Base-by-base conservation (phyloP, 78 protist genomes). In the Isochrysis galbana region DNA sequence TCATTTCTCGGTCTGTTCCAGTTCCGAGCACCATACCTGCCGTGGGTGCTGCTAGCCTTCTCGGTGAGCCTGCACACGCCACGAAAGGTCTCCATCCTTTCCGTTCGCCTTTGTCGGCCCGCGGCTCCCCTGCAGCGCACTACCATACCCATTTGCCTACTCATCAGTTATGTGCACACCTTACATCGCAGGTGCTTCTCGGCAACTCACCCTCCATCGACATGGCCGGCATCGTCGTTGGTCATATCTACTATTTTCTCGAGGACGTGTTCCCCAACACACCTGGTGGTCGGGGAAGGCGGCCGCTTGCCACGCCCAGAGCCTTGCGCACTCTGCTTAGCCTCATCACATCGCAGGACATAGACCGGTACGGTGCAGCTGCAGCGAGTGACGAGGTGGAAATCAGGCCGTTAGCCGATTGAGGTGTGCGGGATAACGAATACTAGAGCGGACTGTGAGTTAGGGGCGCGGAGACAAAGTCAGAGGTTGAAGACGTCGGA, bases 171-270 rank as follows among this genome's bases (percentile, higher is more conserved):
- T n/a, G n/a, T n/a, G n/a, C n/a, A n/a, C n/a, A n/a, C n/a, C n/a
- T n/a, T n/a, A n/a, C n/a, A n/a, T 14, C 29, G 61, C 61, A 51
- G 61, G 61, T 92, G 78, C 77, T 92, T n/a, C 86, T 94, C 19
- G 96, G 96, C 46, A 91, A 90, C 34, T 38, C 41, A 32, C 93
- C 93, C 5, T n/a, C 88, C 25, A 88, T 80, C 14, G 96, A 95
- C 19, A 42, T 94, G n/a, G 5, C 91, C 36, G 97, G 97, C 55
- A 94, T 95, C 25, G 39, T 51, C 45, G 95, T 91, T 5, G 97
- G 97, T 25, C 97, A 95, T 87, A 2, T 88, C 25, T 95, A 94
- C 96, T 94, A 77, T 47, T 94, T 92, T 91, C 45, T 95, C 32
- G 91, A 91, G 55, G 89, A 55, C 89, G 78, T 91, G n/a, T 82